Percentiles rank a stretch among this genome's conserved stretches.
phyloP scores from a whole-genome alignment of 495 filamentous ascomycete genomes.

The Lophiotrema nucula region DNA sequence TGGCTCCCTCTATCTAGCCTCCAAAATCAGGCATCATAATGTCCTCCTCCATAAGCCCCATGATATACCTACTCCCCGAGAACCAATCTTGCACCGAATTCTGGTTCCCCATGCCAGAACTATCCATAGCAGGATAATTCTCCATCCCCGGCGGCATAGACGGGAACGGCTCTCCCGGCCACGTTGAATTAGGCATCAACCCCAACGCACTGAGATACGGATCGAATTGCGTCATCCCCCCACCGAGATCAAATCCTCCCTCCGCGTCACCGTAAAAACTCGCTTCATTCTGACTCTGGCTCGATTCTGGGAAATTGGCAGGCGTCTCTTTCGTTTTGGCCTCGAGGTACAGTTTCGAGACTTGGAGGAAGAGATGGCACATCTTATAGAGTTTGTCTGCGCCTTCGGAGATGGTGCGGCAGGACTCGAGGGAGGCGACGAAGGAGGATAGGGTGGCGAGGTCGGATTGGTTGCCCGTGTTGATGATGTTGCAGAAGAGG shows the following conservation, averaged over 20 bases:
- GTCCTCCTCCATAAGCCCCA: constrained; percentile 51
- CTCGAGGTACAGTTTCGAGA: constrained; percentile 63
- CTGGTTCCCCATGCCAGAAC: neutral
- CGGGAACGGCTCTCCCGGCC: constrained; percentile 13
- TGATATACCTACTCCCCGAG: constrained; percentile 63
- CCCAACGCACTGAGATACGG: constrained; percentile 63
- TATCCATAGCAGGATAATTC: neutral
- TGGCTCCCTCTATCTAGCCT: too few relatives aligned
- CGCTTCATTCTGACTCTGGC: too few relatives aligned
- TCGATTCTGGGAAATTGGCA: too few relatives aligned
- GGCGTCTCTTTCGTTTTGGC: constrained; percentile 53
- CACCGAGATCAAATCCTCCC: constrained; percentile 47
- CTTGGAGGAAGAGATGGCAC: constrained; percentile 59
- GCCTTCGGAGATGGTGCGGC: constrained; percentile 53
- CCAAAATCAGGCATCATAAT: constrained; percentile 26
- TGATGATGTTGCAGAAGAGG: constrained; percentile 67
- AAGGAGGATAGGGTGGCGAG: constrained; percentile 56
- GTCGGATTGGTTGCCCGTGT: constrained; percentile 47
- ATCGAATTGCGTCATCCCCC: constrained; percentile 59
- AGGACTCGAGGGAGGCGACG: constrained; percentile 54
- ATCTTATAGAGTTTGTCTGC: constrained; percentile 60
- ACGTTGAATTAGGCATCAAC: constrained; percentile 49
- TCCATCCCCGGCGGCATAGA: neutral
- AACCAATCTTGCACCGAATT: constrained; percentile 61
- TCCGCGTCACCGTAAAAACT: neutral